Percentiles rank a stretch among this genome's conserved stretches.
These are phyloP conservation scores for Bryum argenteum DNA, from an alignment of 225 moss, liverwort and hornwort genomes.

Conservation along the genomic window DNA sequence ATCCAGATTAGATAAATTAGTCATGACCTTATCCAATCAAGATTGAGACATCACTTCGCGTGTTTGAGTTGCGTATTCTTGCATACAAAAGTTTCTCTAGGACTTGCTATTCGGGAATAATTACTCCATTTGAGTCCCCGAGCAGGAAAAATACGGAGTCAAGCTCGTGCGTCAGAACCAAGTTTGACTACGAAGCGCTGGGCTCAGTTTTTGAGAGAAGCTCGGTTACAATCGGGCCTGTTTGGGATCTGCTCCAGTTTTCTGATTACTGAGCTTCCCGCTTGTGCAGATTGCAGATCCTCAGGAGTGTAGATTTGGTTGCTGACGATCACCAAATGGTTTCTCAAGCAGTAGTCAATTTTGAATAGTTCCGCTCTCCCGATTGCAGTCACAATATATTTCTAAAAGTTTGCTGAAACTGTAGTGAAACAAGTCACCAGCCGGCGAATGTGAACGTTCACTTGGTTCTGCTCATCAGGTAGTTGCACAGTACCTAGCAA, in stretches of 20 bases:
- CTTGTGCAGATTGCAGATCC: conserved; percentile 20
- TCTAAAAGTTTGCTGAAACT: not conserved
- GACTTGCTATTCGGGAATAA: not conserved
- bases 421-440: not conserved
- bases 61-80: not conserved
- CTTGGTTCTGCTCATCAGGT: not conserved
- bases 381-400: not conserved
- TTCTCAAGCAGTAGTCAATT: not conserved
- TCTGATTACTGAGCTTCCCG: conserved; percentile 15
- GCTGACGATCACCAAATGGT: not conserved
- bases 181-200: conserved; percentile 7
- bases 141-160: not conserved
- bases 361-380: not conserved
- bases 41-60: not conserved
- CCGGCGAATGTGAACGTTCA: not conserved
- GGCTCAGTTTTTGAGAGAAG: not conserved
- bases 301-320: not conserved
- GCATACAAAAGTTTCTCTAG: not conserved
- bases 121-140: not conserved
- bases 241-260: not conserved
- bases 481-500: conserved; percentile 2
- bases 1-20: conserved; percentile 8
- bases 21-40: not conserved
- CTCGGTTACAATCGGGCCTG: not conserved
- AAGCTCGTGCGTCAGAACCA: not conserved